phyloP scores from a whole-genome alignment of 176 grass and related monocot species.

The Aegilops longissima region DNA sequence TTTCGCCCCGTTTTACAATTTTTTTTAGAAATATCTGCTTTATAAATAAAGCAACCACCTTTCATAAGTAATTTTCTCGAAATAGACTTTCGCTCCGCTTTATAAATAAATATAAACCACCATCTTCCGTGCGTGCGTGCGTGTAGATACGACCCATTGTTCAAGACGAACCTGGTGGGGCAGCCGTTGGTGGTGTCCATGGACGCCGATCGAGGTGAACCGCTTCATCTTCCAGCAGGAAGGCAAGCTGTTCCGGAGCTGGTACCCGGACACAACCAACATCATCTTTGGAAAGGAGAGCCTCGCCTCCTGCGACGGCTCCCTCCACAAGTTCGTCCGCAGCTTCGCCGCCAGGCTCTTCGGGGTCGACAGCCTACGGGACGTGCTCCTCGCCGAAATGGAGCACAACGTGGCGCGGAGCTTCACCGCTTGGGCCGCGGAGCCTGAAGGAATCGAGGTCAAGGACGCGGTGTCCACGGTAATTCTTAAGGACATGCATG shows the following conservation, averaged over 20 bases:
- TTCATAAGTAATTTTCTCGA: no score
- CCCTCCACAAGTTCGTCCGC: not conserved
- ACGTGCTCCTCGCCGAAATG: not conserved
- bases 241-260: not conserved
- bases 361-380: not conserved
- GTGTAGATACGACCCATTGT: not conserved
- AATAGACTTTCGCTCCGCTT: no score
- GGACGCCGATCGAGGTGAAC: not conserved
- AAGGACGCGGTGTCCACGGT: not conserved
- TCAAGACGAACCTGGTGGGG: slow-evolving; percentile 11
- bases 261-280: not conserved
- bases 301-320: not conserved
- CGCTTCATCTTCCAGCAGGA: not conserved
- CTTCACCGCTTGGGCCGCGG: not conserved
- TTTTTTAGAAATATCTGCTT: no score
- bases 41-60: not conserved
- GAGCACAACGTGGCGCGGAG: not conserved
- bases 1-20: no score
- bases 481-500: not conserved
- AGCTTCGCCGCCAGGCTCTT: not conserved
- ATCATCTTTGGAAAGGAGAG: not conserved
- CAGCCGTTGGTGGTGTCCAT: not conserved
- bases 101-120: no score
- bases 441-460: not conserved
- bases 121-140: no score